These are phyloP conservation scores for Amesomyces nigricolor DNA, from an alignment of 2,329 filamentous ascomycete genomes.

Conservation along the genomic window DNA sequence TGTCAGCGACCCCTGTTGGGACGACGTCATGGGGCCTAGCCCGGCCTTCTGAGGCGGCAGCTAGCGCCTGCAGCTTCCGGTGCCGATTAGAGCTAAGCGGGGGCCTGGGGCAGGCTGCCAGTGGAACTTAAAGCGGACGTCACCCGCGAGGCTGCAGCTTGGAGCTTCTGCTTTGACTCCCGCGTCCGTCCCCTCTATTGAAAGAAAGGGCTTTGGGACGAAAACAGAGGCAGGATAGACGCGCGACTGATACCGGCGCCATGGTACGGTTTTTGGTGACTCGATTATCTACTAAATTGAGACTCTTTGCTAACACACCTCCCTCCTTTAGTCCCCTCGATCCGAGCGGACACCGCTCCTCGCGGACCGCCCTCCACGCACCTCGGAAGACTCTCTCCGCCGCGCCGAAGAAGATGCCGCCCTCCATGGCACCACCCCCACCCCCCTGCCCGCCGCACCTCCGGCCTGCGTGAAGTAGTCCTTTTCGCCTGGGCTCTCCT, in stretches of 20 bases:
- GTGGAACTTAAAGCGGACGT: slow-evolving; percentile 19
- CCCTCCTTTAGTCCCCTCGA: slow-evolving; percentile 27
- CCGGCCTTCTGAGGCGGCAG: neutral
- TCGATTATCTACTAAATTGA: neutral
- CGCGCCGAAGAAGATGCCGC: slow-evolving; percentile 31
- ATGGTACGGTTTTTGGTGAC: slow-evolving; percentile 13
- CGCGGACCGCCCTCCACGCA: slow-evolving; percentile 25
- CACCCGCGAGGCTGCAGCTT: neutral
- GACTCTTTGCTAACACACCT: neutral
- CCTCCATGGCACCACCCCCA: slow-evolving; percentile 26
- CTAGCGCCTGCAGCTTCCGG: neutral
- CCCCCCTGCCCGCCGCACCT: slow-evolving; percentile 12
- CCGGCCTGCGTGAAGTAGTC: slow-evolving; percentile 61
- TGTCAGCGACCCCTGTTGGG: neutral
- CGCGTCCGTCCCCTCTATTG: neutral
- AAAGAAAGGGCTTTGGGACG: neutral
- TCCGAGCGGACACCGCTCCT: slow-evolving; percentile 43
- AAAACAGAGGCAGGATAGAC: neutral
- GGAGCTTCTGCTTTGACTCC: neutral
- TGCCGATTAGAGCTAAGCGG: neutral
- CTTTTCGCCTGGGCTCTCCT: slow-evolving; percentile 78
- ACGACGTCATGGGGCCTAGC: slow-evolving; percentile 8
- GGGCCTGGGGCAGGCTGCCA: neutral
- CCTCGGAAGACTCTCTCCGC: slow-evolving; percentile 30
- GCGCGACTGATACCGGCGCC: neutral